A percentile compares a stretch with the other conserved stretches of the same genome.
Evolutionary conservation across 1,284 basidiomycete species (phyloP).

Genomic region (Mycocalia duriaeana): DNA sequence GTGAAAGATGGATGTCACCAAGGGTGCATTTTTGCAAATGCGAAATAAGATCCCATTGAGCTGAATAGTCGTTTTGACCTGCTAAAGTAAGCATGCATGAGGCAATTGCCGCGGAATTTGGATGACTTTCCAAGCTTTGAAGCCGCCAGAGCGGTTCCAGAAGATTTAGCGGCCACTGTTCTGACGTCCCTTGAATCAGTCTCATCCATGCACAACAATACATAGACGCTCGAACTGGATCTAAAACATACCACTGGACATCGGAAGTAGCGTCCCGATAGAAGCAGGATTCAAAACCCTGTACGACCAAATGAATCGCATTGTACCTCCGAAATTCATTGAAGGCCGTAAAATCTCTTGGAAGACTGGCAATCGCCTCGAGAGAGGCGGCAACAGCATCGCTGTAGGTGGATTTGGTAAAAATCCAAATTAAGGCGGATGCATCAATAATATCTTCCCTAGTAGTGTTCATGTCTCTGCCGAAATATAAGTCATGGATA

Average conservation of each 20-base stretch:
- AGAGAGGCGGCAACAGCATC: constrained; percentile 24
- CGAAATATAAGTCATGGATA: too few species aligned
- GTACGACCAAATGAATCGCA: constrained; percentile 26
- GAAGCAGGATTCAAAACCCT: constrained; percentile 31
- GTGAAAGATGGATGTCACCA: constrained; percentile 25
- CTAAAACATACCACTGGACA: constrained; percentile 30
- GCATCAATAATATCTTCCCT: constrained; percentile 29
- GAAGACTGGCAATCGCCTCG: constrained; percentile 32
- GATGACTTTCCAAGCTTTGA: constrained; percentile 20
- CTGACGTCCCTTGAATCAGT: constrained; percentile 27
- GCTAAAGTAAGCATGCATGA: constrained; percentile 31
- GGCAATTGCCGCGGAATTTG: constrained; percentile 29
- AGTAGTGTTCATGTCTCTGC: neutral
- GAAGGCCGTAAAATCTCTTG: constrained; percentile 31
- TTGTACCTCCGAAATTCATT: constrained; percentile 30
- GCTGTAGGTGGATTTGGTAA: constrained; percentile 28
- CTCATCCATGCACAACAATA: constrained; percentile 37
- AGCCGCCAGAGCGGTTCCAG: constrained; percentile 30
- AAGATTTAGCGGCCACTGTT: constrained; percentile 31
- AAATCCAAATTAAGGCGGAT: constrained; percentile 30
- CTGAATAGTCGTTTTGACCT: constrained; percentile 27
- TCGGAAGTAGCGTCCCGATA: constrained; percentile 31
- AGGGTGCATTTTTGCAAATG: constrained; percentile 24
- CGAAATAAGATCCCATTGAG: constrained; percentile 30
- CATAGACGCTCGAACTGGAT: constrained; percentile 26